phyloP scores from a whole-genome alignment of 257 asterid genomes.

The Nemophila menziesii region DNA sequence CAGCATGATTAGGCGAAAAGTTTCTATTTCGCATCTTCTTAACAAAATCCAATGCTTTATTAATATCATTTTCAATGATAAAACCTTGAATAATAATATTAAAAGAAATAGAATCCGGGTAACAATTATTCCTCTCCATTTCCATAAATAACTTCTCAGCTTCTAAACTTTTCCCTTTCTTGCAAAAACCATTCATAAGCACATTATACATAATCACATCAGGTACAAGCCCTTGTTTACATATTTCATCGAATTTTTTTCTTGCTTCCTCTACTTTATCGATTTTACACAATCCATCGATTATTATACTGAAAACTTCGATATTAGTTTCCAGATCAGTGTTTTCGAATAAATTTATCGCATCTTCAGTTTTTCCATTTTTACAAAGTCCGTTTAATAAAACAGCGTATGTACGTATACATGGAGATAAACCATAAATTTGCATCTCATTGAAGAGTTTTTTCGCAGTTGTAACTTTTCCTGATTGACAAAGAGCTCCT shows the following conservation, averaged over 20 bases:
- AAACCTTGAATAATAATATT: constrained; percentile 4
- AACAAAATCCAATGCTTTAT: not conserved
- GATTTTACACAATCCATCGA: constrained; percentile 1
- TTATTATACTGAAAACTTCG: not conserved
- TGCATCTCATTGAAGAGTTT: constrained; percentile 4
- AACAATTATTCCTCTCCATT: constrained; percentile 6
- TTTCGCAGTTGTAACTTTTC: not conserved
- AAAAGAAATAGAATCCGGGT: not conserved
- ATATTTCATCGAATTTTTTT: not conserved
- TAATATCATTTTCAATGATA: not conserved
- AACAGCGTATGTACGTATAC: not conserved
- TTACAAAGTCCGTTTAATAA: constrained; percentile 2
- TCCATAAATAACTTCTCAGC: constrained; percentile 1
- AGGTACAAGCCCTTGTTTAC: not conserved
- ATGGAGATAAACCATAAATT: not conserved
- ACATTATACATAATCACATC: not conserved
- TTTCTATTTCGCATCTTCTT: constrained; percentile 5
- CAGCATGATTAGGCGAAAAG: not conserved
- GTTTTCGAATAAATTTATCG: not conserved
- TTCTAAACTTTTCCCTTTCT: not conserved
- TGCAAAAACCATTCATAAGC: constrained; percentile 5
- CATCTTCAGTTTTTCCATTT: not conserved
- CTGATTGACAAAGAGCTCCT: not conserved
- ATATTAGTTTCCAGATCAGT: not conserved
- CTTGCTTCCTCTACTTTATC: not conserved